These are phyloP conservation scores for Hibiscus mutabilis DNA, from an alignment of 345 rosid genomes.

Conservation along the genomic window DNA sequence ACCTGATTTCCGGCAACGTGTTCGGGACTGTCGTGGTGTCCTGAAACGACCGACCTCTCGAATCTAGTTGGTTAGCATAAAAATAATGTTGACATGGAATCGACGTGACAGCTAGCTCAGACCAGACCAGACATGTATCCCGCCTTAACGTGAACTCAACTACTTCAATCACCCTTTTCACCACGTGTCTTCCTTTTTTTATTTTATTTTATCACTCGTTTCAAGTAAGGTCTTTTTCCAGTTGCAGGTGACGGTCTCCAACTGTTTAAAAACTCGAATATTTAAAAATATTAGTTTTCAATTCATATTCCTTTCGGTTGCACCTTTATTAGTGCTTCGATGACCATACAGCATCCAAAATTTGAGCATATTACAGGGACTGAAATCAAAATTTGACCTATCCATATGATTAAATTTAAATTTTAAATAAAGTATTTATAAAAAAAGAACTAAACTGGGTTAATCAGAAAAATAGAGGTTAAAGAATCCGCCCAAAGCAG, in stretches of 20 bases:
- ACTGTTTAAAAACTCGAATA: too few species aligned
- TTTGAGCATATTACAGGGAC: too few species aligned
- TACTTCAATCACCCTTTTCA: not conserved
- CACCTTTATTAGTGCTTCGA: too few species aligned
- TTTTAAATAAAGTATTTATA: too few species aligned
- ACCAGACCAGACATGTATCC: not conserved
- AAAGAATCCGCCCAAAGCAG: not conserved
- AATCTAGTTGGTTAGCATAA: not conserved
- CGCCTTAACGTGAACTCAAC: slow-evolving; percentile 14
- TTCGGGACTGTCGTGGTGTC: not conserved
- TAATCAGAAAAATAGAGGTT: not conserved
- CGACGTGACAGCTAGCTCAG: not conserved
- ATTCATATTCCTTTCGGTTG: too few species aligned
- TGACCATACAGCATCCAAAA: too few species aligned
- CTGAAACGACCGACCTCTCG: not conserved
- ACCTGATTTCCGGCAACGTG: not conserved
- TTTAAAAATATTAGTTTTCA: too few species aligned
- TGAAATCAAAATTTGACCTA: too few species aligned
- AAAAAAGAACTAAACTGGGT: not conserved
- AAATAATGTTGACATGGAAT: not conserved
- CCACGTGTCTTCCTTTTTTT: not conserved
- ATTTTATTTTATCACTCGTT: too few species aligned
- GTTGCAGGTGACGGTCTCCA: too few species aligned
- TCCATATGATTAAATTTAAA: too few species aligned
- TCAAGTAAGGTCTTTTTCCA: too few species aligned